Conservation (phyloP, 176 grass and related monocot species). For the Eremochloa ophiuroides region DNA sequence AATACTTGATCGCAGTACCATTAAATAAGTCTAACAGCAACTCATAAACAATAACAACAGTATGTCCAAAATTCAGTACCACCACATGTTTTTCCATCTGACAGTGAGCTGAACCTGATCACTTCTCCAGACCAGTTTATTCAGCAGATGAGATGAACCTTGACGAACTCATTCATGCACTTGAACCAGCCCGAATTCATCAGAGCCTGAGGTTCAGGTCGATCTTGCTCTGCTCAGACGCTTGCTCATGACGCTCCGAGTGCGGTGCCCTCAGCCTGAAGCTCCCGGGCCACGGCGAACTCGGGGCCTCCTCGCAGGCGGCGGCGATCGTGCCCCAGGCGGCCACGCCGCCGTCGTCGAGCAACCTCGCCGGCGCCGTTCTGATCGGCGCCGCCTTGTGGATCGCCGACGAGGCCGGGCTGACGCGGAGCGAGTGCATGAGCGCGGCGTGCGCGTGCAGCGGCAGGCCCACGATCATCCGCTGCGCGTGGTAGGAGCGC, state of each 20-base stretch:
- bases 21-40: constrained; percentile 23
- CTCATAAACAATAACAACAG: constrained; percentile 2
- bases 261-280: constrained; percentile 49
- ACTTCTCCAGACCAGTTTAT: constrained; percentile 41
- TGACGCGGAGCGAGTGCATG: constrained; percentile 47
- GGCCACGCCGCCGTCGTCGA: constrained; percentile 12
- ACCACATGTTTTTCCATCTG: constrained; percentile 14
- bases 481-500: constrained; percentile 57
- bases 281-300: constrained; percentile 63
- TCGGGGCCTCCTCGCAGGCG: constrained; percentile 44
- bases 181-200: constrained; percentile 6
- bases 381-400: constrained; percentile 34
- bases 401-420: constrained; percentile 39
- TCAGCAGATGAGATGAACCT: constrained; percentile 30
- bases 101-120: constrained; percentile 24
- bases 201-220: constrained; percentile 81
- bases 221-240: constrained; percentile 57
- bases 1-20: constrained; percentile 1
- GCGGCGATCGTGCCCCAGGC: constrained; percentile 31
- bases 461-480: constrained; percentile 61
- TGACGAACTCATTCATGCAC: constrained; percentile 21
- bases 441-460: constrained; percentile 69
- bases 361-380: constrained; percentile 31
- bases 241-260: constrained; percentile 35
- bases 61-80: constrained; percentile 37